These are phyloP conservation scores for Trichosporon faecale DNA, from an alignment of 1,284 basidiomycete species.

Conservation along the genomic window DNA sequence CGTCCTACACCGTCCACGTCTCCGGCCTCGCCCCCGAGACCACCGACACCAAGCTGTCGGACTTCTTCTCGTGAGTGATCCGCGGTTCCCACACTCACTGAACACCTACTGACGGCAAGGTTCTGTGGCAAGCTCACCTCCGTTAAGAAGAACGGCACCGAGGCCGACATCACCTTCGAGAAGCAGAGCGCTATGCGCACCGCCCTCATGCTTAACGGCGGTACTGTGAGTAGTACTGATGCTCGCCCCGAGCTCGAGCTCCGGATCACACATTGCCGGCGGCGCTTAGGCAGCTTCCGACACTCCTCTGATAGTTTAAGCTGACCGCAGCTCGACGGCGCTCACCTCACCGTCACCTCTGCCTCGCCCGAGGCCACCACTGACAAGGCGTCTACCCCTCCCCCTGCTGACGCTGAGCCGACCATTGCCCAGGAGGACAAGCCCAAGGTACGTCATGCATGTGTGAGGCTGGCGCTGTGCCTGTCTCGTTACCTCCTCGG, in stretches of 20 bases:
- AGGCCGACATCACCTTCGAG: conserved; percentile 52
- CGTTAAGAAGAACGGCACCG: conserved; percentile 47
- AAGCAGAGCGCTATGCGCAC: conserved; percentile 53
- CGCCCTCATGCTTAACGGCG: conserved; percentile 52
- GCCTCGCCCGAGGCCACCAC: conserved; percentile 39
- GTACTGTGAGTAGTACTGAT: conserved; percentile 43
- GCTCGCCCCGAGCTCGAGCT: not conserved
- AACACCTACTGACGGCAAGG: not conserved
- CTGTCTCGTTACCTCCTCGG: not conserved
- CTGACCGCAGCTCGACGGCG: conserved; percentile 47
- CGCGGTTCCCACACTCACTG: not conserved
- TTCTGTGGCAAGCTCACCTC: conserved; percentile 52
- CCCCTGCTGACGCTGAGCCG: conserved; percentile 32
- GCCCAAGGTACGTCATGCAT: conserved; percentile 44
- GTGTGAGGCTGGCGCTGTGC: conserved; percentile 12
- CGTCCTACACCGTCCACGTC: conserved; percentile 49
- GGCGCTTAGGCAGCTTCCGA: no score
- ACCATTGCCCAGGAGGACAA: conserved; percentile 54
- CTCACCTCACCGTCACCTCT: conserved; percentile 53
- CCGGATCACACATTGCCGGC: not conserved
- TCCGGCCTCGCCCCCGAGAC: conserved; percentile 51
- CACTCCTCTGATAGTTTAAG: no score
- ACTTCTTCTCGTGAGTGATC: conserved; percentile 45
- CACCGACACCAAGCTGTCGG: conserved; percentile 51
- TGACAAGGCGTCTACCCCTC: conserved; percentile 42